Percentiles rank a stretch among this genome's conserved stretches.
Evolutionary conservation across 1,139 yeast species (phyloP).

Genomic region (Pichia sp.): DNA sequence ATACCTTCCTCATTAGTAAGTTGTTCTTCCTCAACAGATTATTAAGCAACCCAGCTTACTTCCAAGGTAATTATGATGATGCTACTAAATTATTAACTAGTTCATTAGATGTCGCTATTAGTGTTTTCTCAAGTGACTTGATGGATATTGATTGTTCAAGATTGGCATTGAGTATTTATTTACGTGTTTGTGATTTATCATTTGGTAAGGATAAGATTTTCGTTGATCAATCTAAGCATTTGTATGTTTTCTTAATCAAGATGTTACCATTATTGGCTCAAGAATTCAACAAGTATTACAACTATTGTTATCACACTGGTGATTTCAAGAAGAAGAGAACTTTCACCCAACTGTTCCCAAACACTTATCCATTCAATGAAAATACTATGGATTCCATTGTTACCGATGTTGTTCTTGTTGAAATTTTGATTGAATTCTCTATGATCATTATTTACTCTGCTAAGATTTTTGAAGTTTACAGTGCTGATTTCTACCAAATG

Average conservation of each 20-base stretch:
- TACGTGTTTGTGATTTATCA: conserved; percentile 37
- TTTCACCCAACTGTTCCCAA: conserved; percentile 69
- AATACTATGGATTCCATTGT: conserved; percentile 74
- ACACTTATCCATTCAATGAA: conserved; percentile 61
- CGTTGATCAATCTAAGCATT: conserved; percentile 19
- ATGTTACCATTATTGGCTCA: conserved; percentile 24
- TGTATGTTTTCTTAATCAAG: conserved; percentile 21
- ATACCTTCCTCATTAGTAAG: conserved; percentile 54
- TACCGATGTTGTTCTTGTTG: conserved; percentile 69
- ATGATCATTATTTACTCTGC: conserved; percentile 55
- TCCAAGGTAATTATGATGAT: conserved; percentile 29
- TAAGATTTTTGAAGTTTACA: conserved; percentile 20
- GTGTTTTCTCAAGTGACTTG: conserved; percentile 50
- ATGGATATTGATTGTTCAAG: conserved; percentile 58
- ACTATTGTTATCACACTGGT: conserved; percentile 50
- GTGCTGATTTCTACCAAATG: conserved; percentile 6
- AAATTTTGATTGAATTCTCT: conserved; percentile 67
- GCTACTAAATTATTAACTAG: conserved; percentile 48
- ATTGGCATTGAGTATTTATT: conserved; percentile 57
- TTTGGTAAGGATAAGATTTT: conserved; percentile 25
- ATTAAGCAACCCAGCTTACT: conserved; percentile 47
- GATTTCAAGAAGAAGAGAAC: conserved; percentile 54
- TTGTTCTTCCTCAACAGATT: conserved; percentile 59
- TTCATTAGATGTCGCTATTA: conserved; percentile 63
- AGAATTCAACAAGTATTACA: conserved; percentile 49